Conservation (phyloP, 306 rosid species). For the Lupinus albus region DNA sequence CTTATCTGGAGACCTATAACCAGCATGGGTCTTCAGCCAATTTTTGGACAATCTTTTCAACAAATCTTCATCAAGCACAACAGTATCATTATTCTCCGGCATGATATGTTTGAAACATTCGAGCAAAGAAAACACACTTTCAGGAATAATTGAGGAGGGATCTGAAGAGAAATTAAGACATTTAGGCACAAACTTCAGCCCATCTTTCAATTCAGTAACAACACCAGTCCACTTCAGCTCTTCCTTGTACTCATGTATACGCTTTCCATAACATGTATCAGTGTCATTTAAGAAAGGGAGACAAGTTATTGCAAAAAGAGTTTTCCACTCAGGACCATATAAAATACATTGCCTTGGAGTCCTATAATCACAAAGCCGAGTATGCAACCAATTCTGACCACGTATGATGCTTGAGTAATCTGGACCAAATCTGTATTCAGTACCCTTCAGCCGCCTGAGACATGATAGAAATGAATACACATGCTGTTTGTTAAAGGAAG, state of each 20-base stretch:
- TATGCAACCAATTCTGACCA: slow-evolving; percentile 59
- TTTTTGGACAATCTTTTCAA: slow-evolving; percentile 41
- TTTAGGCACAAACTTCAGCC: slow-evolving; percentile 48
- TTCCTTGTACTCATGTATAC: slow-evolving; percentile 48
- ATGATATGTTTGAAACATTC: slow-evolving; percentile 46
- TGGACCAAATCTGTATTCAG: slow-evolving; percentile 32
- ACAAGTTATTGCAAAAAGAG: slow-evolving; percentile 53
- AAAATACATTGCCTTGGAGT: slow-evolving; percentile 65
- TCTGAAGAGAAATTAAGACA: slow-evolving; percentile 51
- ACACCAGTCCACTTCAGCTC: slow-evolving; percentile 70
- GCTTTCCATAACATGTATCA: slow-evolving; percentile 50
- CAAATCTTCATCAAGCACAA: slow-evolving; percentile 40
- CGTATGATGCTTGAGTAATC: slow-evolving; percentile 34
- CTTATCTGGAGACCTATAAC: slow-evolving; percentile 55
- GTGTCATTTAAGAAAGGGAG: slow-evolving; percentile 76
- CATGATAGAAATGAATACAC: slow-evolving; percentile 57
- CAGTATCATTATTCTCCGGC: neutral
- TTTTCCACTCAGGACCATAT: slow-evolving; percentile 62
- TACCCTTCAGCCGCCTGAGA: slow-evolving; percentile 43
- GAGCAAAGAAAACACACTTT: slow-evolving; percentile 56
- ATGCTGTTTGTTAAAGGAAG: slow-evolving; percentile 43
- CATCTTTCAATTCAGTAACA: slow-evolving; percentile 50
- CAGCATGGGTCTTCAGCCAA: slow-evolving; percentile 73
- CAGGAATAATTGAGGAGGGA: slow-evolving; percentile 44
- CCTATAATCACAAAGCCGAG: slow-evolving; percentile 48